A percentile compares a stretch with the other conserved stretches of the same genome.
phyloP scores from a whole-genome alignment of 1,284 basidiomycete genomes.

The Rhizoctonia solani region DNA sequence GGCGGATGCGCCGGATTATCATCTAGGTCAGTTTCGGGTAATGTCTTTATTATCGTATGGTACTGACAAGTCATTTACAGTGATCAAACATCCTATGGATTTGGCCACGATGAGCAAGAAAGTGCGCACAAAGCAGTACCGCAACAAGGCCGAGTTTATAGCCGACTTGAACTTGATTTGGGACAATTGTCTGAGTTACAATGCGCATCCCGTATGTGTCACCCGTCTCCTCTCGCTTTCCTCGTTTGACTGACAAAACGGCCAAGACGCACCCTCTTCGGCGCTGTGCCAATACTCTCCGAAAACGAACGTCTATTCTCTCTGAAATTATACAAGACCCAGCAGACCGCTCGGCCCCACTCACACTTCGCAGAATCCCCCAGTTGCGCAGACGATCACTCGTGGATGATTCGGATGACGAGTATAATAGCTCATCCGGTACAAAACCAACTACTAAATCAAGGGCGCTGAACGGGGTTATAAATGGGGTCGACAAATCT shows the following conservation, averaged over 20 bases:
- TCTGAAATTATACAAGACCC: slow-evolving; percentile 25
- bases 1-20: slow-evolving; percentile 87
- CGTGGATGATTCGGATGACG: slow-evolving; percentile 25
- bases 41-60: not conserved
- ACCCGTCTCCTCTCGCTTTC: no score
- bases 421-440: slow-evolving; percentile 2
- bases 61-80: slow-evolving; percentile 55
- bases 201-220: slow-evolving; percentile 77
- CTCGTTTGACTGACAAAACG: no score
- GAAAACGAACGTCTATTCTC: slow-evolving; percentile 45
- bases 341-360: slow-evolving; percentile 23
- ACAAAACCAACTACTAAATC: not conserved
- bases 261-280: slow-evolving; percentile 84
- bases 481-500: not conserved
- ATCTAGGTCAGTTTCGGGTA: slow-evolving; percentile 61
- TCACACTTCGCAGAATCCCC: slow-evolving; percentile 9
- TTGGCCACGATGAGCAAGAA: slow-evolving; percentile 90
- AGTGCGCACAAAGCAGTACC: slow-evolving; percentile 88
- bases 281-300: slow-evolving; percentile 73
- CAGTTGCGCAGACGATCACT: slow-evolving; percentile 12
- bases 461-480: not conserved
- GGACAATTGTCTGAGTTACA: slow-evolving; percentile 94
- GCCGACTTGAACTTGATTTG: slow-evolving; percentile 95
- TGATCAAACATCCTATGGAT: slow-evolving; percentile 93
- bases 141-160: slow-evolving; percentile 90